Base-by-base conservation (phyloP, 768 basidiomycete genomes). In the Hericium erinaceus region DNA sequence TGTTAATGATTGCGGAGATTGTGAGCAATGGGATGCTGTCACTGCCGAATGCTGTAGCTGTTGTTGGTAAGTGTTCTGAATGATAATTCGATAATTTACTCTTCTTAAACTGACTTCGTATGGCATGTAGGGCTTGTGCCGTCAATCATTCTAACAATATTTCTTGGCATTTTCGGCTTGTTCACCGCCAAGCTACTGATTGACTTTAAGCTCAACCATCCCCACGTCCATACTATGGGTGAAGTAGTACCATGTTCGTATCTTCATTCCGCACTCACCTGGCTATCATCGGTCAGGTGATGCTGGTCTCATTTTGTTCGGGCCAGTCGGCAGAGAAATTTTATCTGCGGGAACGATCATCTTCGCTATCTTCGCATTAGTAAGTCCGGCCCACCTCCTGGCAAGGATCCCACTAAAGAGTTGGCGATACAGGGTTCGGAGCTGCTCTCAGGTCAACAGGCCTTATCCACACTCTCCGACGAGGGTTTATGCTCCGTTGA, bases 1-100 rank as follows among this genome's bases (percentile, higher is more conserved):
- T 79, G 53, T 66, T 81, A 18, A 81, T 81, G 80, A 80, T 80
- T 54, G 79, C 80, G 46, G 80, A 80, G 64, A 80, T 80, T 24
- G 78, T 81, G 38, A 77, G 76, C 66, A 81, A 80, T 65, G 80
- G 80, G 11, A 78, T 80, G 75, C 64, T 81, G 15, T 79, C 80
- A 15, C 69, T 81, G 6, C 80, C 80, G 0, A 77, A 74, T 49
- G 72, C 79, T 12, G 71, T 80, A 57, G 80, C 80, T 7, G 75
- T 74, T 2, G 78, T 80, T 54, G 80, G 79, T 79, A 61, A 60
- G 70, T 52, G 22, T 46, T 37, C 41, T 40, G 18, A 7, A 51
- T 12, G 49, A 26, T 51, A n/a, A 7, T 33, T 10, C 6, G 33
- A 8, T 10, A 6, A 33, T 28, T 2, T 28, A 12, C 11, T 28